Evolutionary conservation across 2,329 filamentous ascomycete species (phyloP).

Genomic region (Periglandula ipomoeae): DNA sequence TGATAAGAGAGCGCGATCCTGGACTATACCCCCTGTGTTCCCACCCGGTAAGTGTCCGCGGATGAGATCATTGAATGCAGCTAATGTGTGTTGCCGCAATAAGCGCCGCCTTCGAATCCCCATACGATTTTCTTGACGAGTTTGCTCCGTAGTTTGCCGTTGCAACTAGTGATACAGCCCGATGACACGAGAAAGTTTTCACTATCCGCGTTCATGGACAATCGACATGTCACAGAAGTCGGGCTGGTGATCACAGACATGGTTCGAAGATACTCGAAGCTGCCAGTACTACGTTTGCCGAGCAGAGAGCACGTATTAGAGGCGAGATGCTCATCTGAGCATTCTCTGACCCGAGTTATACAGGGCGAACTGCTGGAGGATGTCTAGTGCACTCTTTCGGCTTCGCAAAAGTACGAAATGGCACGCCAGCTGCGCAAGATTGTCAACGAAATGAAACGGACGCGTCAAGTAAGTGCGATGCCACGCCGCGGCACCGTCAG

Average conservation of each 20-base stretch:
- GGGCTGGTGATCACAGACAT: conserved; percentile 11
- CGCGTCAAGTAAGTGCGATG: not conserved
- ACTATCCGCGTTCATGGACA: conserved; percentile 1
- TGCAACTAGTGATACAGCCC: conserved; percentile 10
- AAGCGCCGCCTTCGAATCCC: conserved; percentile 6
- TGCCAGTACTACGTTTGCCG: conserved; percentile 13
- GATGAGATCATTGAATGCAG: not conserved
- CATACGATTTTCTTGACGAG: conserved; percentile 10
- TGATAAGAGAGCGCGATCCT: not conserved
- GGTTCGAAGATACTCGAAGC: conserved; percentile 1
- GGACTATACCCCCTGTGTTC: not conserved
- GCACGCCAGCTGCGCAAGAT: conserved; percentile 19
- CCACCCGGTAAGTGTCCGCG: conserved; percentile 1
- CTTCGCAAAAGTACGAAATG: conserved; percentile 15
- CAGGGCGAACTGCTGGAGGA: conserved; percentile 20
- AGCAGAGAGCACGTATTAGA: not conserved
- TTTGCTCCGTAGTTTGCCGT: conserved; percentile 9
- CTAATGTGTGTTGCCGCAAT: not conserved
- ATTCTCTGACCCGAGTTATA: conserved; percentile 5
- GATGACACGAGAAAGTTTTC: not conserved
- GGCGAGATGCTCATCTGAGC: not conserved
- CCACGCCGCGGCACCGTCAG: conserved; percentile 13
- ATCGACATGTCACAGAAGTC: conserved; percentile 5
- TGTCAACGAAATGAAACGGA: conserved; percentile 15
- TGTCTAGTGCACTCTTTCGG: conserved; percentile 16